These are phyloP conservation scores for Thecaphora frezii DNA, from an alignment of 1,284 basidiomycete genomes.

Conservation along the genomic window DNA sequence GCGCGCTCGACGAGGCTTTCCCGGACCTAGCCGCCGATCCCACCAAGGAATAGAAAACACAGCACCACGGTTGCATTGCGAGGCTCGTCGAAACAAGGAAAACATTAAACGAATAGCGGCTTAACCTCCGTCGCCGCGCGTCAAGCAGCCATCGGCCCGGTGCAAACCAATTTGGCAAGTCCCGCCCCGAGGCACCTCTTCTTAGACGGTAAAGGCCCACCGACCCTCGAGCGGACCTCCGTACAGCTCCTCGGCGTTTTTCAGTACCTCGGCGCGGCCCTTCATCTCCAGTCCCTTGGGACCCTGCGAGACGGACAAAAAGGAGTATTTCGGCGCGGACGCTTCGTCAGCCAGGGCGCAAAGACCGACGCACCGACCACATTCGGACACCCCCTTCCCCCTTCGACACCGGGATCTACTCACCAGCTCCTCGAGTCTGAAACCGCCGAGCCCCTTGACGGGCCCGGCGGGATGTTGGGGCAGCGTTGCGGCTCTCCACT, in stretches of 20 bases:
- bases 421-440: constrained; percentile 31
- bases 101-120: no score
- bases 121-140: no score
- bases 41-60: neutral
- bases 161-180: no score
- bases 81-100: no score
- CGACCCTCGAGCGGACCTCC: constrained; percentile 18
- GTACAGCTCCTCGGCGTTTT: constrained; percentile 20
- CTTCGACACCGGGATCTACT: no score
- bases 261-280: constrained; percentile 28
- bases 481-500: constrained; percentile 17
- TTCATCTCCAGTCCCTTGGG: constrained; percentile 32
- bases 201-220: constrained; percentile 8
- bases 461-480: constrained; percentile 3
- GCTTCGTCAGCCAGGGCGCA: neutral
- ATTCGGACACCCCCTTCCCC: no score
- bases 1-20: constrained; percentile 28
- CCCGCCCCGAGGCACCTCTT: no score
- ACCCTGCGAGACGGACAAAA: neutral
- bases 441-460: constrained; percentile 18
- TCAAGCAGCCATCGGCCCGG: no score
- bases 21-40: constrained; percentile 11
- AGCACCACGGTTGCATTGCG: no score
- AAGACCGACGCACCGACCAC: no score
- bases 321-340: neutral